These are phyloP conservation scores for Candida lessepsii DNA, from an alignment of 805 yeast species.

Conservation along the genomic window DNA sequence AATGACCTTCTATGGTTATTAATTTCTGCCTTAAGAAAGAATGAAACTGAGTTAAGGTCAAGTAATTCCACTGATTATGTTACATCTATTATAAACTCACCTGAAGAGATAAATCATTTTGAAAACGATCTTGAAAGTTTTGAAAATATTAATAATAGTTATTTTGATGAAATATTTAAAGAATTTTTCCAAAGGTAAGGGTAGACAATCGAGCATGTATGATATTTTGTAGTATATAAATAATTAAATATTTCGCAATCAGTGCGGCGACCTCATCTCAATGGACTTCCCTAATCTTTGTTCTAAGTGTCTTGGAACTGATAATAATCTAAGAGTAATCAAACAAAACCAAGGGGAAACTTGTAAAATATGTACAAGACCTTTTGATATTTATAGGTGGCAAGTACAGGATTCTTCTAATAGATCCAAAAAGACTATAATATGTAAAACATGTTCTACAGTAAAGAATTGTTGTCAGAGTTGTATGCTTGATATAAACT, in stretches of 20 bases:
- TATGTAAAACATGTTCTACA: conserved; percentile 79
- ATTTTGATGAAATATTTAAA: conserved; percentile 10
- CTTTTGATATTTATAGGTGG: conserved; percentile 83
- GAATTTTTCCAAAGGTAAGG: conserved; percentile 13
- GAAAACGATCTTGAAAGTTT: not conserved
- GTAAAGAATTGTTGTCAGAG: conserved; percentile 83
- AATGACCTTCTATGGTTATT: conserved; percentile 14
- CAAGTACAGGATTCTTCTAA: conserved; percentile 42
- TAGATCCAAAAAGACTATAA: conserved; percentile 56
- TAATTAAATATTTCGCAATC: too few species aligned
- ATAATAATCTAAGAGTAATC: conserved; percentile 66
- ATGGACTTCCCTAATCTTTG: conserved; percentile 36
- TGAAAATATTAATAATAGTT: not conserved
- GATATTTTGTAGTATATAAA: too few species aligned
- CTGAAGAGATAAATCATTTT: not conserved
- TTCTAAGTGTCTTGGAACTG: conserved; percentile 66
- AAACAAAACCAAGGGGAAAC: conserved; percentile 72
- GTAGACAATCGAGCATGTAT: too few species aligned
- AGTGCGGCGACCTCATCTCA: not conserved
- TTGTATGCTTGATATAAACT: conserved; percentile 79
- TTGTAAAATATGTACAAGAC: conserved; percentile 82
- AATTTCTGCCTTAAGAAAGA: conserved; percentile 10
- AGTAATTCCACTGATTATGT: not conserved
- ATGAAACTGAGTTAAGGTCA: conserved; percentile 1
- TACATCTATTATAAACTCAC: not conserved